Evolutionary conservation across 495 filamentous ascomycete genomes (phyloP), one percentile per base, ranked within the genome.

Genomic region (Daldinia caldariorum): DNA sequence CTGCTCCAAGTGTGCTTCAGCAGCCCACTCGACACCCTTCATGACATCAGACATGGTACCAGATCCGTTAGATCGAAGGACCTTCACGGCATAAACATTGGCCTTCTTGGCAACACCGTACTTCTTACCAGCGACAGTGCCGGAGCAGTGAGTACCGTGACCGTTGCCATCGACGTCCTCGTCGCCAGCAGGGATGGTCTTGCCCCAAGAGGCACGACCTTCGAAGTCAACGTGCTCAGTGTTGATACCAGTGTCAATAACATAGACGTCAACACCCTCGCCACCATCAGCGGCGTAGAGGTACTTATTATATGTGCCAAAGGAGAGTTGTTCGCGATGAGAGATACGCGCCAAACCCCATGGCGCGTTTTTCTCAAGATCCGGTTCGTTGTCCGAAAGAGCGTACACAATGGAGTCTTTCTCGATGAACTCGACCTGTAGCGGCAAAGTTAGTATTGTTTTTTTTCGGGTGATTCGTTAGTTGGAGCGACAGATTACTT

Each of bases 21-120:
- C 94, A 71, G 96, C 96, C 87, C 89, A 97, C 81, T 99, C 94
- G 73, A 99, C 96, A 78, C 96, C 96, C 84, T 94, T 94, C 67
- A 99, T 91, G 70, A 99, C 96, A 78, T 99, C 96, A 53, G 93
- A 92, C 96, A 99, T 99, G 72, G 93, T 92, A 70, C 96, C 96
- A 68, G 96, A 97, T 72, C 96, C 96, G 80, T 97, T 97, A 67
- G 96, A 97, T 75, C 91, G 89, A 68, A 99, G 89, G 39, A 99
- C 96, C 88, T 99, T 99, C 82, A 99, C 93, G 64, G 96, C 96
- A 76, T 93, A 92, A 77, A 99, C 85, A 68, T 92, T 92, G 75
- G 96, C 96, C 87, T 97, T 97, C 90, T 99, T 99, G 74, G 96
- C 93, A 66, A 99, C 95, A 88, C 96, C 96, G 79, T 95, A 97